Evolutionary conservation across 371 early-diverging fungal genomes (phyloP).

Genomic region (Lichtheimia ramosa): DNA sequence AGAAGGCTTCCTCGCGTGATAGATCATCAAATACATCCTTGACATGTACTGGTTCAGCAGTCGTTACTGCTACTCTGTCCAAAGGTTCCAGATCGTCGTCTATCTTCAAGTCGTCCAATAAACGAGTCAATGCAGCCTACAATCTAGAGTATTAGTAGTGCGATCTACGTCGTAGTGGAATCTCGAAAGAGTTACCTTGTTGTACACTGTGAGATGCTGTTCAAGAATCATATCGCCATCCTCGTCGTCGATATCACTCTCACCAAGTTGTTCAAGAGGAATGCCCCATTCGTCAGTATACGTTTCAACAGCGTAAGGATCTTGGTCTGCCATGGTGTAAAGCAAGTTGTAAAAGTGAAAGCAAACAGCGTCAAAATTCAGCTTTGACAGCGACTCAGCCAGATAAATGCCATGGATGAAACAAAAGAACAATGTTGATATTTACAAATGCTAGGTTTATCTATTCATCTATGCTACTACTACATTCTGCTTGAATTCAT

Average conservation of each 20-base stretch:
- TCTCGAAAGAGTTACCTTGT: slow-evolving; percentile 52
- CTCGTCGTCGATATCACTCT: slow-evolving; percentile 41
- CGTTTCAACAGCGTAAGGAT: slow-evolving; percentile 14
- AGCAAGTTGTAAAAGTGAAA: no score
- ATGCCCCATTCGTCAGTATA: slow-evolving; percentile 9
- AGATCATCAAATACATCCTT: slow-evolving; percentile 83
- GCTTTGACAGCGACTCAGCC: no score
- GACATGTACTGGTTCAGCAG: slow-evolving; percentile 55
- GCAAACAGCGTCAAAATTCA: no score
- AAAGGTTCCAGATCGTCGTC: slow-evolving; percentile 72
- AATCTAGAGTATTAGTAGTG: neutral
- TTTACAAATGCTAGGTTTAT: neutral
- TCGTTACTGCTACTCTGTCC: slow-evolving; percentile 77
- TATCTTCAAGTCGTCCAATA: slow-evolving; percentile 68
- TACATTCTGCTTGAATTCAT: neutral
- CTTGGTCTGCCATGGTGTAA: slow-evolving; percentile 22
- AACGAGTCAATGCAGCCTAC: slow-evolving; percentile 62
- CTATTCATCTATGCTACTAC: neutral
- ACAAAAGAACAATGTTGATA: no score
- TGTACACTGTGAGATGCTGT: slow-evolving; percentile 70
- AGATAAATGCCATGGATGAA: no score
- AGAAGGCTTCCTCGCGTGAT: slow-evolving; percentile 87
- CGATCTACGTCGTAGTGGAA: neutral
- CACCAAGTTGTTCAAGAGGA: slow-evolving; percentile 31
- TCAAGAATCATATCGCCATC: slow-evolving; percentile 63